A percentile compares a stretch with the other conserved stretches of the same genome.
phyloP scores from a whole-genome alignment of 106 monocot species.

The Acorus gramineus region DNA sequence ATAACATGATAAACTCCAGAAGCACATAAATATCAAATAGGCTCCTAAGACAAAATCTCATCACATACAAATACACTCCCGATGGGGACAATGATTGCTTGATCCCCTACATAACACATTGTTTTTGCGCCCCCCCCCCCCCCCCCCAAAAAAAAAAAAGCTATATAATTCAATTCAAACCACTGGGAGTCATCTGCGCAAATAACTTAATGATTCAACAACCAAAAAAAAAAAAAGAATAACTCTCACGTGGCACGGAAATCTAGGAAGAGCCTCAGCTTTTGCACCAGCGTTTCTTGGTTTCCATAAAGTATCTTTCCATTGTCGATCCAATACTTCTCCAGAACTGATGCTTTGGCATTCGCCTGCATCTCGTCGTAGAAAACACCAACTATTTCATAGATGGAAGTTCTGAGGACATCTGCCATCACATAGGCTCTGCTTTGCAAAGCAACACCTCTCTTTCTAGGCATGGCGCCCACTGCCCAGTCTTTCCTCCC shows the following conservation, averaged over 20 bases:
- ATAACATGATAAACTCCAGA: no score
- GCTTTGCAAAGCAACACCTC: conserved; percentile 22
- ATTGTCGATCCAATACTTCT: conserved; percentile 75
- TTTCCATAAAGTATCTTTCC: conserved; percentile 72
- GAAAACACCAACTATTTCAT: conserved; percentile 66
- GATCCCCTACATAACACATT: no score
- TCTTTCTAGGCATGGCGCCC: conserved; percentile 29
- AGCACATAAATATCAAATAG: no score
- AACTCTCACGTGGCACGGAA: conserved; percentile 47
- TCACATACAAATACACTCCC: no score
- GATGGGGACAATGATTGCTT: no score
- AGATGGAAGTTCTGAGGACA: conserved; percentile 67
- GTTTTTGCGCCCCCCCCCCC: no score
- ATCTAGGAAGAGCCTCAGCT: conserved; percentile 56
- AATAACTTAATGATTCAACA: no score
- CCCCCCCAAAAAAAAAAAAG: no score
- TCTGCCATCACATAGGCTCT: conserved; percentile 89
- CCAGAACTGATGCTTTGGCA: conserved; percentile 46
- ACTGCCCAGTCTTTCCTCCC: conserved; percentile 25
- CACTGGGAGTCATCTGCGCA: no score
- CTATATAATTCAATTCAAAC: no score
- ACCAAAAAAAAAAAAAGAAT: background rate
- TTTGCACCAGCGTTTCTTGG: conserved; percentile 55
- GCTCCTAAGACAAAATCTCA: no score
- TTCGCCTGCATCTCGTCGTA: conserved; percentile 54